Evolutionary conservation across 768 basidiomycete species (phyloP), one percentile per base, ranked within the genome.

Genomic region (Clitopilus passeckerianus): DNA sequence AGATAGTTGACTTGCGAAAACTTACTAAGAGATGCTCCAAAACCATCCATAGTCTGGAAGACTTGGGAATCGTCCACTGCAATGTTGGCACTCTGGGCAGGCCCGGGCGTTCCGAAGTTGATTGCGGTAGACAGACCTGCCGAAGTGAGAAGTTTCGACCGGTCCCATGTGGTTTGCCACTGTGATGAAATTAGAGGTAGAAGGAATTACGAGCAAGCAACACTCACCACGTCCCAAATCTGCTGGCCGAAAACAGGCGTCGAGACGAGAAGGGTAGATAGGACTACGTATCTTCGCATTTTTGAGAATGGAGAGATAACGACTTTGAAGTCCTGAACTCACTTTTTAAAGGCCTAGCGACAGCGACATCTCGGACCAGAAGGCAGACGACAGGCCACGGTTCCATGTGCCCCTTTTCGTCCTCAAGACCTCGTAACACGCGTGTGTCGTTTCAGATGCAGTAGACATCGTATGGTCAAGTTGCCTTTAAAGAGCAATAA

Each of bases 11-110:
- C 46, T 16, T 63, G 33, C 34, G 24, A 54, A 52, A 46, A 57
- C 61, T 58, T 64, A 90, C 90, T 90, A 33, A 91, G 72, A 0
- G 84, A 65, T 8, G 79, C 86, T 0, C 89, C 89, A 64, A 89
- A 87, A 12, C 90, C 89, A 56, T 76, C 78, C 41, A 91, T 83
- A 0, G 76, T 71, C 71, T 90, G 90, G 69, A 81, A 85, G n/a
- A 78, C 68, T 2, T 72, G 62, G 2, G 70, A 70, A 66, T 89
- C 87, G 54, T 83, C 69, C 14, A 91, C 71, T 43, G 78, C 76
- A 56, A 91, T 90, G 66, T 90, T 81, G 0, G 87, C 88, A 46
- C 73, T 75, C 2, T 78, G 86, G 37, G 78, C 77, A 4, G 81
- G 56, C 0, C 87, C 83, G 7, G 87, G 85, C n/a, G 77, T 68